A percentile compares a stretch with the other conserved stretches of the same genome.
These are phyloP conservation scores for Clonostachys rhizophaga DNA, from an alignment of 2,329 filamentous ascomycete species.

Conservation along the genomic window DNA sequence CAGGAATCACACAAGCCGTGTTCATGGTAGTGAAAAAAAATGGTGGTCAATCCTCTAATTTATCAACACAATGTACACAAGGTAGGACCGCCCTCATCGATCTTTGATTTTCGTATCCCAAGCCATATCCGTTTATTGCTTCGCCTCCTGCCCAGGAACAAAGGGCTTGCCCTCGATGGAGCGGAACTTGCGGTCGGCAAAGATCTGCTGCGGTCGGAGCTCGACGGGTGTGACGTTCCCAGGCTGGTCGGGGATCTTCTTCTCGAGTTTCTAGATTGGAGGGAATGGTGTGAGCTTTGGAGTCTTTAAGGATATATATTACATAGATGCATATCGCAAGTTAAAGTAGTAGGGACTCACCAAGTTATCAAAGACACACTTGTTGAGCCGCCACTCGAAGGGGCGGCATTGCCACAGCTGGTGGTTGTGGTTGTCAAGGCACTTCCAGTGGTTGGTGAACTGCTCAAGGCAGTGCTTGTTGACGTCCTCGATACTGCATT, in stretches of 20 bases:
- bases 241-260: slow-evolving; percentile 72
- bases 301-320: background rate
- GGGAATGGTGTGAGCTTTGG: background rate
- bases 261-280: slow-evolving; percentile 66
- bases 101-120: background rate
- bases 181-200: slow-evolving; percentile 46
- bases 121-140: slow-evolving; percentile 10
- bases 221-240: slow-evolving; percentile 69
- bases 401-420: slow-evolving; percentile 93
- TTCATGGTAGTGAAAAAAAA: no score
- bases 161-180: slow-evolving; percentile 38
- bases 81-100: no score
- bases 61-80: no score
- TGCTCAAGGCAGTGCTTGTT: slow-evolving; percentile 90
- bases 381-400: slow-evolving; percentile 85
- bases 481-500: slow-evolving; percentile 77
- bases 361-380: slow-evolving; percentile 93
- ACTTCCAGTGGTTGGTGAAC: slow-evolving; percentile 93
- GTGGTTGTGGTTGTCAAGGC: slow-evolving; percentile 96
- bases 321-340: background rate
- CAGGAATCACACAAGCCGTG: no score
- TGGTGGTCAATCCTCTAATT: no score
- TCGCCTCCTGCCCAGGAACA: slow-evolving; percentile 21
- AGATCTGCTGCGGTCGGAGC: slow-evolving; percentile 61
- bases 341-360: slow-evolving; percentile 48